These are phyloP conservation scores for Rhododendron vialii DNA, from an alignment of 148 eudicot species.

Conservation along the genomic window DNA sequence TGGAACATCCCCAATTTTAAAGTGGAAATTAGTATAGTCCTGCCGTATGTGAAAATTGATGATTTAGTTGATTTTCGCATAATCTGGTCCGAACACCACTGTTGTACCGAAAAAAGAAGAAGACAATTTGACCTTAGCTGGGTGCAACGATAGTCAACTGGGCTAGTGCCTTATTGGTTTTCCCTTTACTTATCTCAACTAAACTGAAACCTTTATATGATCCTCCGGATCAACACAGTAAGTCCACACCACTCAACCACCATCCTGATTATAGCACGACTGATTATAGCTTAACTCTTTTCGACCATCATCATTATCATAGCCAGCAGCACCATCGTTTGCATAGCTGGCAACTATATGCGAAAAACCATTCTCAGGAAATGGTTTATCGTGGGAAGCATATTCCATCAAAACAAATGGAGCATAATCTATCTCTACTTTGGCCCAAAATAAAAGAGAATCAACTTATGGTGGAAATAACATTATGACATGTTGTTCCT, in stretches of 20 bases:
- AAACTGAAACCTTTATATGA: not conserved
- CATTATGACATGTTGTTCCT: not conserved
- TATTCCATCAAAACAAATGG: not conserved
- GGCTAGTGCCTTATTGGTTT: not conserved
- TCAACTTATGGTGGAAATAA: not conserved
- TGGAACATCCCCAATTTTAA: not conserved
- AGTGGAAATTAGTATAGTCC: not conserved
- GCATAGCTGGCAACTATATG: not conserved
- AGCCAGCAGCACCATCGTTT: not conserved
- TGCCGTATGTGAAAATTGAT: not conserved
- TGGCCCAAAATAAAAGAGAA: not conserved
- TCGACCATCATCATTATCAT: not conserved
- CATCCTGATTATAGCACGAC: not conserved
- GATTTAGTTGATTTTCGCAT: not conserved
- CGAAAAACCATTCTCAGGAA: not conserved
- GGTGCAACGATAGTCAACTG: not conserved
- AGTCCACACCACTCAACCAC: not conserved
- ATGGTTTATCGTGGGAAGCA: not conserved
- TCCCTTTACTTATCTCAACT: not conserved
- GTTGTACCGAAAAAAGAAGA: no score
- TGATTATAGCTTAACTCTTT: not conserved
- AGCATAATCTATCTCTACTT: not conserved
- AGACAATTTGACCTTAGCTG: not conserved
- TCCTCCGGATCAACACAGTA: not conserved
- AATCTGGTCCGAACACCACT: no score